phyloP scores from a whole-genome alignment of 805 yeast genomes.

The Ogataea glucozyma region DNA sequence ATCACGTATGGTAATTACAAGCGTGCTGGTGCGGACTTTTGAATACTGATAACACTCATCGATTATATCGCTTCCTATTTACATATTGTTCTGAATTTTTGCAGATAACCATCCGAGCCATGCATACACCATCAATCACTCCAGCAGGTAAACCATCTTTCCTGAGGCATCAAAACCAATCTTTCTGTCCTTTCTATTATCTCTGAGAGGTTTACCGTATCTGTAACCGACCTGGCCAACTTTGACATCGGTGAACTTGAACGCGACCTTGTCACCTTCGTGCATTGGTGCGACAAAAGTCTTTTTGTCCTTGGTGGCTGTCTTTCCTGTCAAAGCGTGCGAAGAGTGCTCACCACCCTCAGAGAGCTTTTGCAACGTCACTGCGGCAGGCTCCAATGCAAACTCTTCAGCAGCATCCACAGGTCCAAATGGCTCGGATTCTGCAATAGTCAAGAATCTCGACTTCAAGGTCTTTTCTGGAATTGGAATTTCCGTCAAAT shows the following conservation, averaged over 20 bases:
- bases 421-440: conserved; percentile 94
- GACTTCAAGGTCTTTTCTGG: conserved; percentile 81
- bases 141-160: conserved; percentile 42
- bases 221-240: conserved; percentile 88
- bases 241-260: conserved; percentile 73
- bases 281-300: conserved; percentile 57
- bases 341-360: conserved; percentile 55
- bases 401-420: conserved; percentile 87
- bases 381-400: conserved; percentile 84
- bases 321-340: conserved; percentile 29
- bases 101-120: background rate
- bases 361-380: conserved; percentile 68
- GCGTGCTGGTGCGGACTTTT: background rate
- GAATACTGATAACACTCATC: background rate
- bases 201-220: conserved; percentile 89
- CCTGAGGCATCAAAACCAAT: conserved; percentile 72
- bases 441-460: conserved; percentile 85
- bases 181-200: conserved; percentile 80
- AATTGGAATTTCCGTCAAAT: conserved; percentile 90
- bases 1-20: background rate
- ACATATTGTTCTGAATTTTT: background rate
- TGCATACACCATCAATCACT: too few relatives aligned
- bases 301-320: conserved; percentile 29
- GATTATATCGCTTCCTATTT: conserved; percentile 6
- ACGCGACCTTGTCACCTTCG: conserved; percentile 69